Evolutionary conservation across 768 basidiomycete genomes (phyloP), one percentile per base, ranked within the genome.

Genomic region (Termitomyces bulborhizus): DNA sequence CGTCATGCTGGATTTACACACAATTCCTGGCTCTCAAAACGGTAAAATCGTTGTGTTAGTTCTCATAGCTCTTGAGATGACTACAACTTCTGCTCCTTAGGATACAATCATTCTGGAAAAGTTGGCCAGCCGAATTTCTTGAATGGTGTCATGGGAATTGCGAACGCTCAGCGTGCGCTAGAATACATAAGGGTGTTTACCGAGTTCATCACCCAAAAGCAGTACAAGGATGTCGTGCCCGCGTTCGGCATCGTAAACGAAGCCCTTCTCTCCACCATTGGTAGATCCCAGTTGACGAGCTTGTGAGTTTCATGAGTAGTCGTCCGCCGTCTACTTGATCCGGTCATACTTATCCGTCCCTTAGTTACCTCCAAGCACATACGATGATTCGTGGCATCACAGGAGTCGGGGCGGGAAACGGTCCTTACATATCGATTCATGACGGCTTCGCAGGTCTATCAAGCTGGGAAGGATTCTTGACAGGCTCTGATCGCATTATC

Each of bases 171-270:
- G 67, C 82, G 92, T 15, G 74, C 85, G 7, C 70, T 94, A 45
- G 80, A 89, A 66, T 85, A 88, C 62, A 87, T 94, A 60, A 81
- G 91, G n/a, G 79, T 85, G 46, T 73, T 89, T 63, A 78, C 83
- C 50, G 87, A 90, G 68, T 95, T 94, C 71, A 86, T 95, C 66
- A 79, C 81, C n/a, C 88, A 91, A 68, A 79, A 84, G 2, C 79
- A 90, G 62, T 91, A 87, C 74, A 73, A 71, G 54, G 72, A 85
- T 53, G 79, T 92, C 18, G 76, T 87, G 7, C 76, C 76, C 12
- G 73, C 83, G 55, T 88, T 86, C 62, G 80, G 85, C 34, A 79
- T 87, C 57, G 60, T 87, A 53, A 88, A 88, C 59, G 86, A 88
- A 66, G 75, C 84, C 1, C 68, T 79, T 31, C 55, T 80, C 34